A percentile compares a stretch with the other conserved stretches of the same genome.
Conservation (phyloP, 108 stramenopile species). For the Pseudonitzschia delicatissima region DNA sequence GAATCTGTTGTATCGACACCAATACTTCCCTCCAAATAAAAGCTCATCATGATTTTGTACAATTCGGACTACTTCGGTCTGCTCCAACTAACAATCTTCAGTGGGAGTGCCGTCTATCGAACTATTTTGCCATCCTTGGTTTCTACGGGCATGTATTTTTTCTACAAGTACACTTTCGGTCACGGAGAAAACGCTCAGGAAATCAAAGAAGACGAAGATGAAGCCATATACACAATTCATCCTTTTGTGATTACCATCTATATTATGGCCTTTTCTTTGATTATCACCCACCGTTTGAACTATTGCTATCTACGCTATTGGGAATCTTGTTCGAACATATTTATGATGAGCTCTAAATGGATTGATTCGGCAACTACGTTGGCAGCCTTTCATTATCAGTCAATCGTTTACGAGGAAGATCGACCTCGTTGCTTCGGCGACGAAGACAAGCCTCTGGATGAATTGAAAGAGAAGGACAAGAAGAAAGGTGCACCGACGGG, state of each 20-base stretch:
- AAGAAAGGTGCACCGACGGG: not conserved
- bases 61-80: conserved; percentile 32
- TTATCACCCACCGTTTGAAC: conserved; percentile 50
- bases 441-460: conserved; percentile 25
- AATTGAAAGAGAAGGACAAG: not conserved
- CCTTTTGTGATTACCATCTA: conserved; percentile 42
- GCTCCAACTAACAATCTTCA: conserved; percentile 23
- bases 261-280: conserved; percentile 40
- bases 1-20: no score
- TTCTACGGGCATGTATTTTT: conserved; percentile 24
- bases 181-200: not conserved
- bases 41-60: conserved; percentile 34
- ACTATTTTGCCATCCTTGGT: conserved; percentile 34
- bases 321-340: conserved; percentile 60
- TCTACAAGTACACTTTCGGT: conserved; percentile 14
- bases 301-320: conserved; percentile 54
- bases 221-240: conserved; percentile 17
- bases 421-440: conserved; percentile 58
- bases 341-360: conserved; percentile 69
- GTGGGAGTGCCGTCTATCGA: conserved; percentile 52
- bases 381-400: conserved; percentile 73
- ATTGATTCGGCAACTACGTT: conserved; percentile 49
- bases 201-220: not conserved
- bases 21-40: no score
- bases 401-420: conserved; percentile 34